Conservation (phyloP, 768 basidiomycete species). For the Leccinellum albellum region DNA sequence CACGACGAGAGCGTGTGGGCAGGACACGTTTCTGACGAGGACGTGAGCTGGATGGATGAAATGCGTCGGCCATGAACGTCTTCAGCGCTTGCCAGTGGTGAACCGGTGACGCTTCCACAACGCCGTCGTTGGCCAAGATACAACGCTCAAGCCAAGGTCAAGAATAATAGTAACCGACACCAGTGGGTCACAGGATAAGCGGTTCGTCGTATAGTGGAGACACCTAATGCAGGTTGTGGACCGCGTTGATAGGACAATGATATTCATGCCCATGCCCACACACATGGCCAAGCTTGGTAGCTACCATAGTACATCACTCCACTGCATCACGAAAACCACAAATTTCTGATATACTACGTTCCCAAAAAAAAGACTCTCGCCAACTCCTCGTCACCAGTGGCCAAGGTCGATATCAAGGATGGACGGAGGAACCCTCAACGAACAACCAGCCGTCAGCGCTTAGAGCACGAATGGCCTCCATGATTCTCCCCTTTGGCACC, state of each 20-base stretch:
- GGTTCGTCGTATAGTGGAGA: slow-evolving; percentile 9
- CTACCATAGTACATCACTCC: not conserved
- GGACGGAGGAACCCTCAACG: slow-evolving; percentile 2
- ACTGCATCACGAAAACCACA: not conserved
- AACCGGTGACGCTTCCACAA: slow-evolving; percentile 3
- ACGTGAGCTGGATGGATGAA: slow-evolving; percentile 33
- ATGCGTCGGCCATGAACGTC: slow-evolving; percentile 32
- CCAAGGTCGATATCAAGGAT: not conserved
- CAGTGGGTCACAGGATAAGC: not conserved
- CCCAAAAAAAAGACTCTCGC: no score
- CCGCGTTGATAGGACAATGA: not conserved
- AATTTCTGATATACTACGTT: no score
- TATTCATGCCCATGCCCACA: not conserved
- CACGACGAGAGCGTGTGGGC: slow-evolving; percentile 76
- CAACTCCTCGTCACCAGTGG: no score
- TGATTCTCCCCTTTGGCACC: slow-evolving; percentile 43
- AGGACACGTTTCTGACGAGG: slow-evolving; percentile 72
- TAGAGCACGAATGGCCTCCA: slow-evolving; percentile 41
- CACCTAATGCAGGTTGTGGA: slow-evolving; percentile 9
- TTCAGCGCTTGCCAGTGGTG: slow-evolving; percentile 9
- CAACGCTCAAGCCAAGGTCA: not conserved
- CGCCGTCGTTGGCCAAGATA: slow-evolving; percentile 1
- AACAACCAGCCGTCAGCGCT: slow-evolving; percentile 49
- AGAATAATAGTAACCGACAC: slow-evolving; percentile 4
- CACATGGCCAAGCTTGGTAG: not conserved